phyloP scores from a whole-genome alignment of 2,329 filamentous ascomycete genomes.

The Onygena corvina region DNA sequence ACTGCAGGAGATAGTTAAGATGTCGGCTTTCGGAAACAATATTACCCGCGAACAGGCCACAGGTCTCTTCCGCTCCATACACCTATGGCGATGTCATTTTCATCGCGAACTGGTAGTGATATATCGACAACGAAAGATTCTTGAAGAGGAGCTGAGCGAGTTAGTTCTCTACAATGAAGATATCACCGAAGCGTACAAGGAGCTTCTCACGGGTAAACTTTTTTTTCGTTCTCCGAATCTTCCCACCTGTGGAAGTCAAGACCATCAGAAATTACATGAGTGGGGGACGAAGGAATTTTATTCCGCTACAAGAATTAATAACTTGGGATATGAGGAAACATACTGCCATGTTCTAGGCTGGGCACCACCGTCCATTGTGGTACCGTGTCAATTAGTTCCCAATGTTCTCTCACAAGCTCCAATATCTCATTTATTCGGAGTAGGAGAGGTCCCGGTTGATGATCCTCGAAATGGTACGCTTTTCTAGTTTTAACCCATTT shows the following conservation, averaged over 20 bases:
- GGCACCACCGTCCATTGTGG: neutral
- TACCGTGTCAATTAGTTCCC: neutral
- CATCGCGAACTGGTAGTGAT: neutral
- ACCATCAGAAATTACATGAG: neutral
- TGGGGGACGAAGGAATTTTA: neutral
- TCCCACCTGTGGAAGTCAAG: neutral
- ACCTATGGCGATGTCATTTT: neutral
- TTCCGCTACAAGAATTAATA: neutral
- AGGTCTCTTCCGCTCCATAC: neutral
- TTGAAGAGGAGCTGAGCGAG: neutral
- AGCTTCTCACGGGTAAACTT: neutral
- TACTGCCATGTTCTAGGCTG: neutral
- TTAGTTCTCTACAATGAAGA: neutral
- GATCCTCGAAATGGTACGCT: conserved; percentile 8
- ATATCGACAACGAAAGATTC: neutral
- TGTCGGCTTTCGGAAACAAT: neutral
- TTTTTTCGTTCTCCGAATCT: neutral
- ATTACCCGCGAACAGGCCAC: neutral
- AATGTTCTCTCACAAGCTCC: neutral
- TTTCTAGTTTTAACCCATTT: neutral
- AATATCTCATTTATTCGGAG: conserved; percentile 1
- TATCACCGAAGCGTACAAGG: neutral
- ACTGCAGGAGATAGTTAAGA: neutral
- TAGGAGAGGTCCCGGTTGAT: neutral
- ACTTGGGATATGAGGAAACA: neutral